Conservation (phyloP, 495 filamentous ascomycete species). For the Immersiella caudata region DNA sequence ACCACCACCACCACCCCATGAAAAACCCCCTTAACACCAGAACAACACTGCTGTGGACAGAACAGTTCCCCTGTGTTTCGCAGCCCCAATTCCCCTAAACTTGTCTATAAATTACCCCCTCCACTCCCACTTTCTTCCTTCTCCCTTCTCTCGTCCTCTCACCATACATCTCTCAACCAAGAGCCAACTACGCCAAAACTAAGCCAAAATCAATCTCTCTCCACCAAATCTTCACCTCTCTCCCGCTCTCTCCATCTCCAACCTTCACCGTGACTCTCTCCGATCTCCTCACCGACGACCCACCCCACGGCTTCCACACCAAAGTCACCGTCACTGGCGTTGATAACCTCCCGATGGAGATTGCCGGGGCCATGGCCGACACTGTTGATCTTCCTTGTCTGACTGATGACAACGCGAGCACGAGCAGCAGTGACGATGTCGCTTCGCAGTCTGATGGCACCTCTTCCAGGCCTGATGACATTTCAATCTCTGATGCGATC, state of each 20-base stretch:
- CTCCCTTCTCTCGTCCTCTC: neutral
- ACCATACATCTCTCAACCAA: neutral
- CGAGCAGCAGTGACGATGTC: too few species aligned
- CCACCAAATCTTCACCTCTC: too few species aligned
- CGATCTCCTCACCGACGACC: slow-evolving; percentile 55
- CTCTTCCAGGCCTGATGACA: too few species aligned
- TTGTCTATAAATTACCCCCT: neutral
- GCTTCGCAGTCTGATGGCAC: too few species aligned
- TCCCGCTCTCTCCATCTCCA: neutral
- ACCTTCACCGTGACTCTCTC: slow-evolving; percentile 20
- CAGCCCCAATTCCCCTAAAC: neutral
- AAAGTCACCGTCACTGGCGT: slow-evolving; percentile 43
- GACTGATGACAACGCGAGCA: too few species aligned
- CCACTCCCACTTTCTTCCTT: neutral
- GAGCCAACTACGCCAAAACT: too few species aligned
- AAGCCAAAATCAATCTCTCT: too few species aligned
- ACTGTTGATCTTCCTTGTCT: too few species aligned
- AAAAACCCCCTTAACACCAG: neutral
- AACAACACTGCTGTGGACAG: neutral
- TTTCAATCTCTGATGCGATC: too few species aligned
- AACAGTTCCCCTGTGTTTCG: neutral
- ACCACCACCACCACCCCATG: neutral
- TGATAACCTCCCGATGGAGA: too few species aligned
- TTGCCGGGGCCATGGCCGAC: too few species aligned
- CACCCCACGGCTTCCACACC: slow-evolving; percentile 53